Evolutionary conservation across 2,329 filamentous ascomycete genomes (phyloP).

Genomic region (Xylariales sp.): DNA sequence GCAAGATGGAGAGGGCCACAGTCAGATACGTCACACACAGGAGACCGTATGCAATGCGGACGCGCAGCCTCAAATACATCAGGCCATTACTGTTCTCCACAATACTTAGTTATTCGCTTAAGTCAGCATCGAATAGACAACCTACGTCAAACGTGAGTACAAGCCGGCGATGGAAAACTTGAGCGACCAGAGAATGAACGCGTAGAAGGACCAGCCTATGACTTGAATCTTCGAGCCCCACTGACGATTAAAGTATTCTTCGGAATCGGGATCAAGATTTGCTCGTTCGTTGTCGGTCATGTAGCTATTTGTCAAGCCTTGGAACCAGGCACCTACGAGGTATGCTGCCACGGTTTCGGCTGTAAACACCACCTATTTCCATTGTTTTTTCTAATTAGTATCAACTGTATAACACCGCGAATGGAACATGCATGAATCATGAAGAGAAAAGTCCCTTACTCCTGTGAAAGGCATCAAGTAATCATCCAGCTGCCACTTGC

Average conservation of each 20-base stretch:
- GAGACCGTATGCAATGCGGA: conserved; percentile 6
- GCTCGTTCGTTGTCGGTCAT: conserved; percentile 45
- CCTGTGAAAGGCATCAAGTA: conserved; percentile 17
- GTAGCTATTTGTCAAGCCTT: conserved; percentile 47
- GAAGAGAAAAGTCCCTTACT: conserved; percentile 9
- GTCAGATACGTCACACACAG: conserved; percentile 7
- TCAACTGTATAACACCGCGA: no score
- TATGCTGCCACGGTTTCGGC: conserved; percentile 31
- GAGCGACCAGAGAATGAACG: conserved; percentile 10
- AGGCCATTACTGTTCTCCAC: conserved; percentile 1
- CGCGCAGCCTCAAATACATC: conserved; percentile 6
- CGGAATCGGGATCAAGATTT: conserved; percentile 31
- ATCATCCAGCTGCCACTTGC: conserved; percentile 15
- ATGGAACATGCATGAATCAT: not conserved
- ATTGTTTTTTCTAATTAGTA: no score
- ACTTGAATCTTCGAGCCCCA: conserved; percentile 11
- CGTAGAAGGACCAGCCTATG: conserved; percentile 7
- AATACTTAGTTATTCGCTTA: not conserved
- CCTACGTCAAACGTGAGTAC: conserved; percentile 10
- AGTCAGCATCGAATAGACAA: not conserved
- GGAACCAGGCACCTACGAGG: conserved; percentile 38
- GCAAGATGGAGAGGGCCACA: conserved; percentile 8
- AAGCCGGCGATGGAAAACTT: conserved; percentile 10
- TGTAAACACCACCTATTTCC: conserved; percentile 2
- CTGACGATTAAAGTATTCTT: conserved; percentile 30